Percentiles rank a stretch among this genome's conserved stretches.
These are phyloP conservation scores for Rosa multiflora DNA, from an alignment of 306 rosid species.

Conservation along the genomic window DNA sequence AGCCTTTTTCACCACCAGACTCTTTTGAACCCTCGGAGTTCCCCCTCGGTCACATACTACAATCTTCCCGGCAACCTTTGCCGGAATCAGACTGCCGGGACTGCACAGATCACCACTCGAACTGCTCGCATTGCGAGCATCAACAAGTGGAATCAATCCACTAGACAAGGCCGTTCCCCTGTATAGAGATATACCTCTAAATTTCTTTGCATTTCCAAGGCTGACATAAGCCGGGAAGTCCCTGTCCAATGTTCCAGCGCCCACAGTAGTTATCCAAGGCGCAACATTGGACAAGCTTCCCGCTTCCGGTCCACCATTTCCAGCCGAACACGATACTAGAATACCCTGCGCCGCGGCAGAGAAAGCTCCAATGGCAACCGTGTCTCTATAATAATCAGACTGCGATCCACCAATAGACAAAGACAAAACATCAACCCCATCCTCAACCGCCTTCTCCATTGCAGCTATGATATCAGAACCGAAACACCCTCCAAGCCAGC, in stretches of 20 bases:
- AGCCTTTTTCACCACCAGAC: slow-evolving; percentile 64
- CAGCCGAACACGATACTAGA: slow-evolving; percentile 77
- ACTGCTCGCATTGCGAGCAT: slow-evolving; percentile 50
- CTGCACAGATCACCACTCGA: slow-evolving; percentile 46
- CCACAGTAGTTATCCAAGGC: slow-evolving; percentile 83
- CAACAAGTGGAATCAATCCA: slow-evolving; percentile 58
- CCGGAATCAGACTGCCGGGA: slow-evolving; percentile 42
- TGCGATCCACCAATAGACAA: slow-evolving; percentile 73
- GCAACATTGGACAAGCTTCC: slow-evolving; percentile 60
- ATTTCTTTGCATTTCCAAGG: slow-evolving; percentile 64
- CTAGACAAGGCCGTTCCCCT: slow-evolving; percentile 41
- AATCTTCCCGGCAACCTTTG: slow-evolving; percentile 69
- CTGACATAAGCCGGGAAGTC: slow-evolving; percentile 67
- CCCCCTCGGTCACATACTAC: slow-evolving; percentile 87
- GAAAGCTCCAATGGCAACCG: slow-evolving; percentile 70
- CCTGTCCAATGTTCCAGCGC: slow-evolving; percentile 93
- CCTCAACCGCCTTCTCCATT: slow-evolving; percentile 76
- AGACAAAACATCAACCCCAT: slow-evolving; percentile 74
- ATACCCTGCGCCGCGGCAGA: slow-evolving; percentile 67
- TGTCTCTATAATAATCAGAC: slow-evolving; percentile 50
- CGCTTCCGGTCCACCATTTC: slow-evolving; percentile 65
- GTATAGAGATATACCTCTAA: slow-evolving; percentile 67
- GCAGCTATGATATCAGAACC: slow-evolving; percentile 71
- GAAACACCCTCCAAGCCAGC: slow-evolving; percentile 76
- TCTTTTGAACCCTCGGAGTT: slow-evolving; percentile 53